These are phyloP conservation scores for Exophiala sideris DNA, from an alignment of 2,329 filamentous ascomycete species.

Conservation along the genomic window DNA sequence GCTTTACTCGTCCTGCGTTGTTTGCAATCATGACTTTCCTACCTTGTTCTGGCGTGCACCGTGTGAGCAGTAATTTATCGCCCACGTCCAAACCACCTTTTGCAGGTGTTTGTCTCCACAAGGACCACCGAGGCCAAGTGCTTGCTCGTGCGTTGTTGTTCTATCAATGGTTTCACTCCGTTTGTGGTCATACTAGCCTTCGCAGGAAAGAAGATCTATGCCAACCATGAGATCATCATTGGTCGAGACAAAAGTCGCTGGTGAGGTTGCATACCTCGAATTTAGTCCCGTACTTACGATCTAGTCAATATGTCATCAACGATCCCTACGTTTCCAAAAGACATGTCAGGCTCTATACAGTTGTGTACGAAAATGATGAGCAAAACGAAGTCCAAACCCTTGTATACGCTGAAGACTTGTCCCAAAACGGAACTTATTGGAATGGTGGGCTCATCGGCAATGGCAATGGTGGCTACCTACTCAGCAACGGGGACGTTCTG, in stretches of 20 bases:
- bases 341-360: slow-evolving; percentile 44
- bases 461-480: slow-evolving; percentile 35
- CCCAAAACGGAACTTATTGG: slow-evolving; percentile 41
- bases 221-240: slow-evolving; percentile 35
- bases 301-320: slow-evolving; percentile 35
- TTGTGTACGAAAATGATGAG: slow-evolving; percentile 41
- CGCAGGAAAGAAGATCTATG: slow-evolving; percentile 29
- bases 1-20: not conserved
- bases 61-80: slow-evolving; percentile 5
- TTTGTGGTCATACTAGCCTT: slow-evolving; percentile 22
- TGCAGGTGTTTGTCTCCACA: slow-evolving; percentile 17
- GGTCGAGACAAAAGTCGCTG: slow-evolving; percentile 36
- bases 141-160: slow-evolving; percentile 17
- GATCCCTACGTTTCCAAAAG: slow-evolving; percentile 39
- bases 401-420: slow-evolving; percentile 44
- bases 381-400: slow-evolving; percentile 37
- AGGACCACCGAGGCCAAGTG: slow-evolving; percentile 15
- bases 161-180: not conserved
- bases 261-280: slow-evolving; percentile 24
- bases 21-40: slow-evolving; percentile 3
- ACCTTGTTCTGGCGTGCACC: slow-evolving; percentile 16
- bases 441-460: slow-evolving; percentile 37
- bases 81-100: slow-evolving; percentile 7
- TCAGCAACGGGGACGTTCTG: slow-evolving; percentile 40
- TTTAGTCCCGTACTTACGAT: slow-evolving; percentile 17